Conservation (phyloP, 768 basidiomycete genomes). For the Leccinum imitatum region DNA sequence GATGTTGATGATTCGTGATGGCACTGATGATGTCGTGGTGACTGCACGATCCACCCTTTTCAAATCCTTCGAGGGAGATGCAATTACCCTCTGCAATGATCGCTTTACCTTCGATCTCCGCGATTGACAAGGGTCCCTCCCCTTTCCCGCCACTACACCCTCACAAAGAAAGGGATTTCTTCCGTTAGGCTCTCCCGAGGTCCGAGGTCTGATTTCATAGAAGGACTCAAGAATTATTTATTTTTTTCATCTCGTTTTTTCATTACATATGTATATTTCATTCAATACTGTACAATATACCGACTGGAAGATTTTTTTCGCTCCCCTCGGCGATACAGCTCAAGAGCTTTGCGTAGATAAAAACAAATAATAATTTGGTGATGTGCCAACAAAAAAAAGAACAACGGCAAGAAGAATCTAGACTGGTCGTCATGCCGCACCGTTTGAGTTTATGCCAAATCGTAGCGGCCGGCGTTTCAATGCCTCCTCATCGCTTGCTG, state of each 20-base stretch:
- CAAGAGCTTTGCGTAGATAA: constrained; percentile 27
- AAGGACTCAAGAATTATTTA: constrained; percentile 13
- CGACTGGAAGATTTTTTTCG: neutral
- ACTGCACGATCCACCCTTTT: neutral
- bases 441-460: neutral
- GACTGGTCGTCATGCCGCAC: neutral
- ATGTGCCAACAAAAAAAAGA: constrained; percentile 15
- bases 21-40: neutral
- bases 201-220: neutral
- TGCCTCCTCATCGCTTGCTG: constrained; percentile 27
- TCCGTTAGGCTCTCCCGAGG: constrained; percentile 28
- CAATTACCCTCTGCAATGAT: constrained; percentile 3
- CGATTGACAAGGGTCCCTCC: constrained; percentile 15
- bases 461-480: constrained; percentile 12
- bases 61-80: constrained; percentile 1
- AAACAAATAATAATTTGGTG: constrained; percentile 23
- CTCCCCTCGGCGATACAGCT: constrained; percentile 24
- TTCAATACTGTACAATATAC: constrained; percentile 14
- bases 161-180: constrained; percentile 19
- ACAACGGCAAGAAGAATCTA: constrained; percentile 8
- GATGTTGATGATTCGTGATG: constrained; percentile 1
- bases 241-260: neutral
- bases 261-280: neutral
- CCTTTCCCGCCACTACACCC: constrained; percentile 8
- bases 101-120: constrained; percentile 31